Conservation (phyloP, 208 protist genomes). For the Acanthamoeba royreba region DNA sequence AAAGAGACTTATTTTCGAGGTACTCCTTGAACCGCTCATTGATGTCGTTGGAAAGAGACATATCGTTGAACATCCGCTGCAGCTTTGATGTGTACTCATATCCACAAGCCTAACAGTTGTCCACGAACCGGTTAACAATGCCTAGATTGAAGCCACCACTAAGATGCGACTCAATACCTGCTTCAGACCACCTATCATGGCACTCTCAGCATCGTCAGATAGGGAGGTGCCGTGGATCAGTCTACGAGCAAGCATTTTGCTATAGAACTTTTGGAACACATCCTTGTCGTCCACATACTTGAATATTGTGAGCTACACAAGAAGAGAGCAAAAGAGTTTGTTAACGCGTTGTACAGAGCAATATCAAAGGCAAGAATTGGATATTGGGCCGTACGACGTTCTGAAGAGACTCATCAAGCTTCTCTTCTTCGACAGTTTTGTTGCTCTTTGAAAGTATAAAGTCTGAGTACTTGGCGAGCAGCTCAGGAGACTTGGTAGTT, state of each 20-base stretch:
- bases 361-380: neutral
- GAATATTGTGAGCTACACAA: slow-evolving; percentile 71
- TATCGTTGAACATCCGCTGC: slow-evolving; percentile 85
- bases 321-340: neutral
- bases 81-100: slow-evolving; percentile 83
- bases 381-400: slow-evolving; percentile 53
- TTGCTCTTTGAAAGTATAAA: slow-evolving; percentile 74
- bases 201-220: slow-evolving; percentile 77
- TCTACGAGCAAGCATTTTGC: slow-evolving; percentile 76
- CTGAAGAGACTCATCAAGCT: slow-evolving; percentile 74
- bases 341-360: neutral
- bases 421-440: slow-evolving; percentile 68
- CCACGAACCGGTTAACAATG: neutral
- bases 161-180: no score
- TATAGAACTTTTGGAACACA: slow-evolving; percentile 86
- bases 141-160: no score
- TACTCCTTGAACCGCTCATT: slow-evolving; percentile 62
- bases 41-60: slow-evolving; percentile 68
- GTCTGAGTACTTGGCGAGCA: slow-evolving; percentile 82
- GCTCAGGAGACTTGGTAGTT: slow-evolving; percentile 74
- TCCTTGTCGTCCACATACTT: slow-evolving; percentile 87
- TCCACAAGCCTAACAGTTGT: slow-evolving; percentile 60
- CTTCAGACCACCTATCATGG: slow-evolving; percentile 84
- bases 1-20: neutral
- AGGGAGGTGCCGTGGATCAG: slow-evolving; percentile 72